Evolutionary conservation across 768 basidiomycete genomes (phyloP), one percentile per base, ranked within the genome.

Genomic region (Phanerochaete carnosa): DNA sequence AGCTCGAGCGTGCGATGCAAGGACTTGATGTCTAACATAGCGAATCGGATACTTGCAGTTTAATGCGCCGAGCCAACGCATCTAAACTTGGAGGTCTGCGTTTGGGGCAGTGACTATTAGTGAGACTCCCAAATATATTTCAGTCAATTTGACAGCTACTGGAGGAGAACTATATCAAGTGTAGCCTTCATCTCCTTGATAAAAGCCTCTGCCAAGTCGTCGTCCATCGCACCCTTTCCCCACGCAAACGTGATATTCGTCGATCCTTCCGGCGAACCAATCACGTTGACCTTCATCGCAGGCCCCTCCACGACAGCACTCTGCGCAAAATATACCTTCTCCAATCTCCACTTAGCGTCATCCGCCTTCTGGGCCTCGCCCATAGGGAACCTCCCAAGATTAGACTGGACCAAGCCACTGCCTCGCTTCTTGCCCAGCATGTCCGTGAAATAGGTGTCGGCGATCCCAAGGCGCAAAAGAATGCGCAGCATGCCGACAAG

Each of bases 211-310:
- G 16, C 54, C 19, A 55, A n/a, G 35, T 15, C 9, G n/a, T 39
- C 16, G 8, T 55, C 54, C 1, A 55, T 5, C 2, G 54, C 32
- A n/a, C n/a, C 54, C 8, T n/a, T 19, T 1, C 54, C 25, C 33
- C 54, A 55, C 3, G 54, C 23, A 16, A 55, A 55, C 22, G 32
- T 35, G 7, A 55, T n/a, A n/a, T 55, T 37, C 23, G 35, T 35
- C 22, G 35, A 22, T 11, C 54, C 54, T 0, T 23, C 43, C 7
- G 64, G 64, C 29, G 62, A 52, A 1, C 69, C 69, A 11, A 61
- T 57, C 2, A 66, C 58, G 52, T 68, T 66, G 32, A 55, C 23
- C 54, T 55, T 55, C 22, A 55, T 1, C 23, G 54, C 54, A 4
- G 55, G 15, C 33, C 60, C 60, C 16, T 16, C 6, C 26, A 61